phyloP scores from a whole-genome alignment of 192 early-diverging fungal genomes.

The Mortierella alpina region DNA sequence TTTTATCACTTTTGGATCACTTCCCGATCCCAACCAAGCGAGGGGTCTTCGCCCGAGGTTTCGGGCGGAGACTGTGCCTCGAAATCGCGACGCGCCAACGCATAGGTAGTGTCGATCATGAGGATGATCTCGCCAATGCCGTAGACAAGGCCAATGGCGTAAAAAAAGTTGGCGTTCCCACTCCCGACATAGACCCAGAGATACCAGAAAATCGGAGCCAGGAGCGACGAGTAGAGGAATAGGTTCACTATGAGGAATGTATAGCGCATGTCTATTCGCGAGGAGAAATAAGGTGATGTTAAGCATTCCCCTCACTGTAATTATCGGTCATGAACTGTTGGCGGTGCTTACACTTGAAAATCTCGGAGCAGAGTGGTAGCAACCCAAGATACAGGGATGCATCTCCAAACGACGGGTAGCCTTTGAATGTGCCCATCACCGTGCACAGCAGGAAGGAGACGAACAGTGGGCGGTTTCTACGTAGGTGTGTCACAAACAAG shows the following conservation, averaged over 20 bases:
- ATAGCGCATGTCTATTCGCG: slow-evolving; percentile 80
- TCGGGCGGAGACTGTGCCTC: slow-evolving; percentile 60
- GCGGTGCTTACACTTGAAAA: slow-evolving; percentile 84
- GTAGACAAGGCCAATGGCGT: slow-evolving; percentile 95
- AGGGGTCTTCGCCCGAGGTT: not conserved
- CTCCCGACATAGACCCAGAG: slow-evolving; percentile 96
- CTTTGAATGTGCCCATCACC: slow-evolving; percentile 89
- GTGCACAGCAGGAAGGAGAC: slow-evolving; percentile 74
- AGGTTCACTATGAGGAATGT: slow-evolving; percentile 77
- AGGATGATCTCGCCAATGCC: slow-evolving; percentile 87
- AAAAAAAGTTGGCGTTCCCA: slow-evolving; percentile 99
- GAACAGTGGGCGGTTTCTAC: slow-evolving; percentile 85
- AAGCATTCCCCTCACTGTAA: not conserved
- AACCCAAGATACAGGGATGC: slow-evolving; percentile 84
- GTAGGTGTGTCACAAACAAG: not conserved
- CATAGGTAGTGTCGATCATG: slow-evolving; percentile 86
- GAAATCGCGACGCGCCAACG: slow-evolving; percentile 81
- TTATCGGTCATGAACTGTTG: not conserved
- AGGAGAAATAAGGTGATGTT: not conserved
- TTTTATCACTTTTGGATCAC: slow-evolving; percentile 31
- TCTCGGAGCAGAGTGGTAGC: slow-evolving; percentile 82
- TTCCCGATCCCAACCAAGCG: slow-evolving; percentile 32
- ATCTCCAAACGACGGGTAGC: slow-evolving; percentile 94
- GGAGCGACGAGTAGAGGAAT: slow-evolving; percentile 77
- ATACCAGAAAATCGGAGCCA: slow-evolving; percentile 93